Conservation (phyloP, 495 filamentous ascomycete species). For the Tuber melanosporum region DNA sequence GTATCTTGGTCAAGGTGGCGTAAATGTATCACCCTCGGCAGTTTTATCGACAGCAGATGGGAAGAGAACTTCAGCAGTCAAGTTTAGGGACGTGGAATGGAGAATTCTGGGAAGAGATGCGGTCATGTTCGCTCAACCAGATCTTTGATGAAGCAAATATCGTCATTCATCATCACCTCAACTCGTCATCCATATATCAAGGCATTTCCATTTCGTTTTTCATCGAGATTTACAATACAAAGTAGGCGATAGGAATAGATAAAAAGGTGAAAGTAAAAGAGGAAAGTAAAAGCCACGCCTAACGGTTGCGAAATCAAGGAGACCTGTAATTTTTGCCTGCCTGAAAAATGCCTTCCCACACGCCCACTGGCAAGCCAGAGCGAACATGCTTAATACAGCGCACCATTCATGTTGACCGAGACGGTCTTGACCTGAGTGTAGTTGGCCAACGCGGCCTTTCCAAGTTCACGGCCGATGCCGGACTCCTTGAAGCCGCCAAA, state of each 20-base stretch:
- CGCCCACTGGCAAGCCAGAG: not conserved
- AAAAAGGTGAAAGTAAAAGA: slow-evolving; percentile 9
- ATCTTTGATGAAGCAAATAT: slow-evolving; percentile 8
- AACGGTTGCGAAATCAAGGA: slow-evolving; percentile 14
- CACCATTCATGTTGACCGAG: slow-evolving; percentile 48
- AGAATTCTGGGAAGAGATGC: slow-evolving; percentile 68
- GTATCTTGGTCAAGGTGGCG: slow-evolving; percentile 73
- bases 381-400: not conserved
- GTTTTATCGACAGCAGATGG: slow-evolving; percentile 47
- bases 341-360: slow-evolving; percentile 8
- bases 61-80: slow-evolving; percentile 52
- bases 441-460: slow-evolving; percentile 85
- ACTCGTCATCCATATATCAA: not conserved
- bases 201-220: not conserved
- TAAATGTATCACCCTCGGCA: slow-evolving; percentile 59
- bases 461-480: slow-evolving; percentile 89
- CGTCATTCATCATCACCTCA: not conserved
- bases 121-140: slow-evolving; percentile 60
- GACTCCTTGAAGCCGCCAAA: slow-evolving; percentile 93
- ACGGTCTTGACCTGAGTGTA: slow-evolving; percentile 74
- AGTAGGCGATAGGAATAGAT: slow-evolving; percentile 6
- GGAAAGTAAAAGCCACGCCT: slow-evolving; percentile 4
- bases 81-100: slow-evolving; percentile 64
- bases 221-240: slow-evolving; percentile 8
- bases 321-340: slow-evolving; percentile 2